Percentiles rank a stretch among this genome's conserved stretches.
These are phyloP conservation scores for barrel medic (Medicago truncatula) DNA, from an alignment of 306 rosid genomes.

Conservation along the genomic window MtrunA17r5.0-ANR NC_053046.1:39285001-39285500, in stretches of 20 bases:
- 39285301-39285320: no score
- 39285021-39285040: neutral
- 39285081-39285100: neutral
- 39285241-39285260: neutral
- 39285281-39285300: no score
- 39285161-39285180: neutral
- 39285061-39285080: slow-evolving; percentile 7
- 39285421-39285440: no score
- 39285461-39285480: no score
- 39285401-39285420: no score
- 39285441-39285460: no score
- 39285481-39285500: no score
- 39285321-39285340: no score
- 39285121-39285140: neutral
- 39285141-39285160: neutral
- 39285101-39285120: slow-evolving; percentile 10
- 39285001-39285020: neutral
- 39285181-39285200: neutral
- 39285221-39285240: no score
- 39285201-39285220: neutral
- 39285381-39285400: no score
- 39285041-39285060: neutral
- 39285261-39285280: neutral
- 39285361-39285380: no score
- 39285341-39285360: no score